These are phyloP conservation scores for Phlebiopsis flavidoalba DNA, from an alignment of 768 basidiomycete species.

Conservation along the genomic window DNA sequence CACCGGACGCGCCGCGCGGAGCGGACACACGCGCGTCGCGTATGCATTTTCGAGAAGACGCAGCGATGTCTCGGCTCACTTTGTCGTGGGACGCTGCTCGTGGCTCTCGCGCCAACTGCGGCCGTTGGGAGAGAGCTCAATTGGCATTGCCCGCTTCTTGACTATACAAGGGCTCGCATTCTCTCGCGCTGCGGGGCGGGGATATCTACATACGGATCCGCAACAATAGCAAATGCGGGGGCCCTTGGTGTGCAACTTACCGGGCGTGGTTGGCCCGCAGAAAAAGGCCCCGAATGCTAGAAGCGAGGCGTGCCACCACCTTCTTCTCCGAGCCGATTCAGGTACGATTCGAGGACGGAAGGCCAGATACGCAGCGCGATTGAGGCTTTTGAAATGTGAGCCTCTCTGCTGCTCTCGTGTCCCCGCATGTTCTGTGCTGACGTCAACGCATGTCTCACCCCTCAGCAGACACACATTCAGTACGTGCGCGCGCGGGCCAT, in stretches of 20 bases:
- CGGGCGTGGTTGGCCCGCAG: not conserved
- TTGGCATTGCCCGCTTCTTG: not conserved
- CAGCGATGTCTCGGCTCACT: not conserved
- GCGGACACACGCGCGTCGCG: no score
- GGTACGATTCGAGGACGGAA: not conserved
- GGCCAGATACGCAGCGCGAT: not conserved
- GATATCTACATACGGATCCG: not conserved
- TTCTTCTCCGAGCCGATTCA: not conserved
- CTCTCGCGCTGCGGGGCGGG: not conserved
- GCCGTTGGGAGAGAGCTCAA: not conserved
- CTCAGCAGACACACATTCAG: not conserved
- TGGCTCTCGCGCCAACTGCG: not conserved
- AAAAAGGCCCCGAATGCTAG: not conserved
- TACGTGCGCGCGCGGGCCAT: not conserved
- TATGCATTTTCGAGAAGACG: no score
- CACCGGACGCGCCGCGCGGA: no score
- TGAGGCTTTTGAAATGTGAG: not conserved
- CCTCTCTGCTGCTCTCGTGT: not conserved
- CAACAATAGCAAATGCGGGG: not conserved
- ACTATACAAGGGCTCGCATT: not conserved
- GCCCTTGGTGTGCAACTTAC: no score
- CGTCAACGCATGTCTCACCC: not conserved
- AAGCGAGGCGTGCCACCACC: not conserved
- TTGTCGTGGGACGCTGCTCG: not conserved
- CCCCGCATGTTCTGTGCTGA: not conserved